A percentile compares a stretch with the other conserved stretches of the same genome.
These are phyloP conservation scores for Begonia loranthoides DNA, from an alignment of 306 rosid species.

Conservation along the genomic window DNA sequence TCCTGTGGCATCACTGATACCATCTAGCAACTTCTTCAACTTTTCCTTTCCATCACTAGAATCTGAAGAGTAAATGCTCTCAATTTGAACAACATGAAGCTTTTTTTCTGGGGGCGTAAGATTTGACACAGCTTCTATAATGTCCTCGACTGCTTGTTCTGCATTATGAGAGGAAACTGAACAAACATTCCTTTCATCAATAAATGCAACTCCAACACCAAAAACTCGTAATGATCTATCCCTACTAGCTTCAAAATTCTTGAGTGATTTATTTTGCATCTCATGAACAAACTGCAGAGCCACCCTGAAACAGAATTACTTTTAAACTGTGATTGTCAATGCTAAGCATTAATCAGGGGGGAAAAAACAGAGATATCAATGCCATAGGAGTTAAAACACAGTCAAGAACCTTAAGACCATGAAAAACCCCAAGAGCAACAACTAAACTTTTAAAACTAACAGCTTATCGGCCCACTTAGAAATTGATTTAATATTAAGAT, in stretches of 20 bases:
- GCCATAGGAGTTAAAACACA: too few species aligned
- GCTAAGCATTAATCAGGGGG: too few species aligned
- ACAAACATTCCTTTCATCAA: slow-evolving; percentile 48
- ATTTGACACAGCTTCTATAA: slow-evolving; percentile 35
- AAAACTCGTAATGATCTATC: slow-evolving; percentile 79
- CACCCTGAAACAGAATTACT: slow-evolving; percentile 28
- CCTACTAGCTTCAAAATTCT: slow-evolving; percentile 80
- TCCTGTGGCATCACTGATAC: slow-evolving; percentile 63
- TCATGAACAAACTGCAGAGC: slow-evolving; percentile 84
- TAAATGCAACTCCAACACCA: slow-evolving; percentile 74
- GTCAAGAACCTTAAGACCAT: too few species aligned
- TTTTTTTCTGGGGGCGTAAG: slow-evolving; percentile 51
- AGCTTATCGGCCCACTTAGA: too few species aligned
- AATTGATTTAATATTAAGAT: too few species aligned
- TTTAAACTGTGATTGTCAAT: background rate
- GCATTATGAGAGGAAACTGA: slow-evolving; percentile 30
- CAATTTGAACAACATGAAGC: slow-evolving; percentile 56
- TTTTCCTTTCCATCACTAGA: slow-evolving; percentile 35
- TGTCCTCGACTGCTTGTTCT: slow-evolving; percentile 28
- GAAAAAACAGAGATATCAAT: too few species aligned
- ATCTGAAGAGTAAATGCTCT: slow-evolving; percentile 37
- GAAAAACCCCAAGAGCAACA: too few species aligned
- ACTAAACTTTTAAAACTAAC: too few species aligned
- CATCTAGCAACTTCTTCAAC: slow-evolving; percentile 24
- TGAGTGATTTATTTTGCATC: slow-evolving; percentile 63